Conservation (phyloP, 2,329 filamentous ascomycete genomes). For the Cordyceps farinosa region DNA sequence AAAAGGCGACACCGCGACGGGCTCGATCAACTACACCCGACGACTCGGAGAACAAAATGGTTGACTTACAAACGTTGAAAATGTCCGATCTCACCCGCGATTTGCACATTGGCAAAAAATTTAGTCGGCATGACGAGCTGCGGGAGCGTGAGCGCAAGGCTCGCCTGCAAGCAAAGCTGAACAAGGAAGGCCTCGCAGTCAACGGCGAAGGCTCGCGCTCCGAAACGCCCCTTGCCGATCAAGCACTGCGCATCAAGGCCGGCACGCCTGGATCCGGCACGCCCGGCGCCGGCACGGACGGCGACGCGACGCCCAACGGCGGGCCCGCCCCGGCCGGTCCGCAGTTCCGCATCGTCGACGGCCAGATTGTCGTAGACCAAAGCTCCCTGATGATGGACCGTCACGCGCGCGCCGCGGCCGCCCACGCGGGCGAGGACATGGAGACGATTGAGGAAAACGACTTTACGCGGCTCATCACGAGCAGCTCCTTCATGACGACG, state of each 20-base stretch:
- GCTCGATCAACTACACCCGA: conserved; percentile 57
- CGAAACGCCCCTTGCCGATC: conserved; percentile 14
- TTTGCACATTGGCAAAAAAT: conserved; percentile 68
- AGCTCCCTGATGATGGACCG: conserved; percentile 65
- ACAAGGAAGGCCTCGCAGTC: conserved; percentile 26
- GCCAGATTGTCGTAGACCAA: conserved; percentile 69
- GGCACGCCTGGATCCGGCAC: conserved; percentile 21
- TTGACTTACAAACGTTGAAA: conserved; percentile 64
- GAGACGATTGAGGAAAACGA: conserved; percentile 74
- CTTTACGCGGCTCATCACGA: conserved; percentile 68
- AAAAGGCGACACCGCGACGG: conserved; percentile 26
- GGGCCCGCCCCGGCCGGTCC: conserved; percentile 40
- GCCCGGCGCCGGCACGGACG: conserved; percentile 22
- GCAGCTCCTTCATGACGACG: conserved; percentile 59
- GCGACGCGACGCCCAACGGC: conserved; percentile 21
- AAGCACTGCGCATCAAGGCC: conserved; percentile 17
- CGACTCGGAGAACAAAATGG: conserved; percentile 57
- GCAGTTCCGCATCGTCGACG: conserved; percentile 64
- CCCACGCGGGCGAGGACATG: conserved; percentile 45
- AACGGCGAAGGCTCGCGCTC: conserved; percentile 24
- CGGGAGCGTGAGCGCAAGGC: conserved; percentile 58
- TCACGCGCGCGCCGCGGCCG: conserved; percentile 58
- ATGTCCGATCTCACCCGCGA: conserved; percentile 72
- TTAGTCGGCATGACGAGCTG: conserved; percentile 70
- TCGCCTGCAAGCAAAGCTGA: conserved; percentile 31